These are phyloP conservation scores for Talaromyces amestolkiae DNA, from an alignment of 2,329 filamentous ascomycete species.

Conservation along the genomic window DNA sequence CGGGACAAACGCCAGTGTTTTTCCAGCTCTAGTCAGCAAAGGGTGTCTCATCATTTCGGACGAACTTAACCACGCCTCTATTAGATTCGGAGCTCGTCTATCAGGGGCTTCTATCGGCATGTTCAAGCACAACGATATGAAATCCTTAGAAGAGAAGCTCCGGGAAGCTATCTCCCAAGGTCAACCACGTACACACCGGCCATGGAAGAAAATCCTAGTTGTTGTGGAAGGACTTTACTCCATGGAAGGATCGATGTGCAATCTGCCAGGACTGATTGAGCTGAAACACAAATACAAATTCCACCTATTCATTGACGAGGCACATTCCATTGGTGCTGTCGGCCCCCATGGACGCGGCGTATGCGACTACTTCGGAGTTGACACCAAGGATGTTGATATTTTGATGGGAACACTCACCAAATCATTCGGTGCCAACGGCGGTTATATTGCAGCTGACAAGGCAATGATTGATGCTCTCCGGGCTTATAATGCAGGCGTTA, in stretches of 20 bases:
- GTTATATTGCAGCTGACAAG: constrained; percentile 88
- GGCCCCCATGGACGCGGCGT: constrained; percentile 87
- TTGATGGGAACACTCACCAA: constrained; percentile 98
- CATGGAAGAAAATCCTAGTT: constrained; percentile 98
- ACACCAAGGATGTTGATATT: constrained; percentile 84
- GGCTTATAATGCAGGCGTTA: constrained; percentile 77
- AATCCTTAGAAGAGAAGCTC: constrained; percentile 76
- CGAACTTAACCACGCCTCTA: constrained; percentile 96
- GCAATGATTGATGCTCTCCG: constrained; percentile 88
- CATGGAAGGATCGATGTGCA: constrained; percentile 99
- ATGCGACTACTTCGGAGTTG: constrained; percentile 94
- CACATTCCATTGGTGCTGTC: constrained; percentile 90
- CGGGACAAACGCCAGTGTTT: constrained; percentile 88
- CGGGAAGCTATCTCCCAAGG: constrained; percentile 94
- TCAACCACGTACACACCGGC: constrained; percentile 94
- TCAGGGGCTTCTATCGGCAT: constrained; percentile 93
- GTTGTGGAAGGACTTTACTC: constrained; percentile 97
- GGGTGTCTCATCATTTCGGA: constrained; percentile 94
- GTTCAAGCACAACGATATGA: constrained; percentile 98
- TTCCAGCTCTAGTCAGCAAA: constrained; percentile 88
- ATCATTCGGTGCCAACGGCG: constrained; percentile 96
- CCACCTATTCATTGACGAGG: constrained; percentile 91
- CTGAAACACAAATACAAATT: constrained; percentile 98
- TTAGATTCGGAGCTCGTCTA: constrained; percentile 88
- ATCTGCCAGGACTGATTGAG: constrained; percentile 82